phyloP scores from a whole-genome alignment of 2,329 filamentous ascomycete species.

The Tolypocladium tundrense region DNA sequence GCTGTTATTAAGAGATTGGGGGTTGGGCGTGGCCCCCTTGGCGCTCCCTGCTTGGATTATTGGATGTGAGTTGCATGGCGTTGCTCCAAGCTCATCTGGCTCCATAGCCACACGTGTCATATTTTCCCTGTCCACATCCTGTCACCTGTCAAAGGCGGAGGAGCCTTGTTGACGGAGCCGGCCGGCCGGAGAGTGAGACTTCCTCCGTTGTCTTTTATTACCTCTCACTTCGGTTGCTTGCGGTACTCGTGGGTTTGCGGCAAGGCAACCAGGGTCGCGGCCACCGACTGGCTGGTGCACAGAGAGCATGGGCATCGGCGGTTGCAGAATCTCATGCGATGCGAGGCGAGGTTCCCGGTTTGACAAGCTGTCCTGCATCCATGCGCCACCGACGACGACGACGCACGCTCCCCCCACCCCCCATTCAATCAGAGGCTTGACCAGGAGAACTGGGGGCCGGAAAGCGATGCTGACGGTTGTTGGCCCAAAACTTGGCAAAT shows the following conservation, averaged over 20 bases:
- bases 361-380: conserved; percentile 2
- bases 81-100: neutral
- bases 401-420: neutral
- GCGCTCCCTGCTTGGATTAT: neutral
- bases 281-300: neutral
- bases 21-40: neutral
- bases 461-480: neutral
- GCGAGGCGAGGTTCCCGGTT: neutral
- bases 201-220: neutral
- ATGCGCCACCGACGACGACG: neutral
- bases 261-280: neutral
- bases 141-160: neutral
- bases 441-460: neutral
- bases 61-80: neutral
- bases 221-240: neutral
- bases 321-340: conserved; percentile 1
- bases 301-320: neutral
- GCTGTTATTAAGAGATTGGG: neutral
- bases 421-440: neutral
- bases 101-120: neutral
- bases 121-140: neutral
- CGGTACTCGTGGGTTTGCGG: neutral
- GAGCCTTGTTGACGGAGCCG: neutral
- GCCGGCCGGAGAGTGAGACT: neutral
- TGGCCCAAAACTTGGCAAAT: neutral